Conservation (phyloP, 345 rosid species). For the Garcia nutans region DNA sequence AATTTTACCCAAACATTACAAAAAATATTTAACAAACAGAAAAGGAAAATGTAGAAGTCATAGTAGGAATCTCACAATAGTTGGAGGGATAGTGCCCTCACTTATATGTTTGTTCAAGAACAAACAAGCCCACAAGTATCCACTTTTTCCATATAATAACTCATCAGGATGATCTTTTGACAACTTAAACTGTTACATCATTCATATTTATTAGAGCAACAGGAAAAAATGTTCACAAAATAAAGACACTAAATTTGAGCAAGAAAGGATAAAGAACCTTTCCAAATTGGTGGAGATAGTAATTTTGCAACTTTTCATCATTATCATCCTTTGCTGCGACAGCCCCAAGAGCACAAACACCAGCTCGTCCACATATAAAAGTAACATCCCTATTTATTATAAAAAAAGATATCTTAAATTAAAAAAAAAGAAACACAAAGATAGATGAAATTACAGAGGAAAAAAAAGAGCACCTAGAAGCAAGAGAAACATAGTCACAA, state of each 20-base stretch:
- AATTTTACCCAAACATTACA: too few relatives aligned
- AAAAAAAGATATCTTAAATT: neutral
- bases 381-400: conserved; percentile 25
- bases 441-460: too few relatives aligned
- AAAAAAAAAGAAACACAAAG: neutral
- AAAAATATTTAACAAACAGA: too few relatives aligned
- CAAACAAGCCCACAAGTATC: conserved; percentile 32
- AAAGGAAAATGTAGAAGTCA: too few relatives aligned
- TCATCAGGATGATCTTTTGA: conserved; percentile 28
- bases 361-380: conserved; percentile 25
- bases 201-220: neutral
- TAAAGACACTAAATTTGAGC: neutral
- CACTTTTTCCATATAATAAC: conserved; percentile 30
- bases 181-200: conserved; percentile 17
- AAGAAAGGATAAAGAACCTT: conserved; percentile 12
- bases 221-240: neutral
- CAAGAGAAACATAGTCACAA: conserved; percentile 18
- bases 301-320: conserved; percentile 24
- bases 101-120: too few relatives aligned
- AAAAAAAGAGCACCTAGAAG: conserved; percentile 26
- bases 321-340: conserved; percentile 25
- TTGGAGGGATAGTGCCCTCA: too few relatives aligned
- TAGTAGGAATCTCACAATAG: too few relatives aligned
- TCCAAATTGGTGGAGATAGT: conserved; percentile 27
- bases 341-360: conserved; percentile 35